Evolutionary conservation across 352 stramenopile species (phyloP).

Genomic region (Porosira glacialis): DNA sequence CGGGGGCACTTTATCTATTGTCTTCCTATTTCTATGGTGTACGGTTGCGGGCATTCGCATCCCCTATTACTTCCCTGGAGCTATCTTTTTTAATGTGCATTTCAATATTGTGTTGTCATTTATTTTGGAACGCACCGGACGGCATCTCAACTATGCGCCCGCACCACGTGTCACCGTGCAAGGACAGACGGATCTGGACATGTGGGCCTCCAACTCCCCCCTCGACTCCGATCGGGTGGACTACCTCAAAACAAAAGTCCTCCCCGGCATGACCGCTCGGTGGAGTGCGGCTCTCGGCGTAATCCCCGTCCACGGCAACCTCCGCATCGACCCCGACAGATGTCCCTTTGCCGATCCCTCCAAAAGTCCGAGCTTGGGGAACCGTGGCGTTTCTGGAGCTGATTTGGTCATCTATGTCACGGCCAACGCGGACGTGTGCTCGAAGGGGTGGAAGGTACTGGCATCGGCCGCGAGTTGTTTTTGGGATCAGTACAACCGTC

Average conservation of each 20-base stretch:
- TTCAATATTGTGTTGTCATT: no score
- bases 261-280: slow-evolving; percentile 55
- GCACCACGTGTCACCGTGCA: no score
- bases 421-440: slow-evolving; percentile 26
- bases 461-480: slow-evolving; percentile 33
- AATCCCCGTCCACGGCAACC: slow-evolving; percentile 53
- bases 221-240: slow-evolving; percentile 48
- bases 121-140: no score
- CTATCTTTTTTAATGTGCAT: no score
- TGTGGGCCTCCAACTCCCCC: slow-evolving; percentile 31
- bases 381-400: slow-evolving; percentile 13
- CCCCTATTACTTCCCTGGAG: no score
- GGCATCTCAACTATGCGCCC: no score
- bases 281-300: slow-evolving; percentile 57
- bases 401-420: slow-evolving; percentile 39
- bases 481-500: slow-evolving; percentile 38
- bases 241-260: slow-evolving; percentile 44
- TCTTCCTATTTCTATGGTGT: no score
- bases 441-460: slow-evolving; percentile 16
- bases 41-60: no score
- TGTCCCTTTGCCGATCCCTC: slow-evolving; percentile 31
- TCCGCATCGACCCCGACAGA: slow-evolving; percentile 33
- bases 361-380: slow-evolving; percentile 33
- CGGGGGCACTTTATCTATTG: no score
- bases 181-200: slow-evolving; percentile 34